phyloP scores from a whole-genome alignment of 2,329 filamentous ascomycete species.

The Pestalotiopsis sp. region DNA sequence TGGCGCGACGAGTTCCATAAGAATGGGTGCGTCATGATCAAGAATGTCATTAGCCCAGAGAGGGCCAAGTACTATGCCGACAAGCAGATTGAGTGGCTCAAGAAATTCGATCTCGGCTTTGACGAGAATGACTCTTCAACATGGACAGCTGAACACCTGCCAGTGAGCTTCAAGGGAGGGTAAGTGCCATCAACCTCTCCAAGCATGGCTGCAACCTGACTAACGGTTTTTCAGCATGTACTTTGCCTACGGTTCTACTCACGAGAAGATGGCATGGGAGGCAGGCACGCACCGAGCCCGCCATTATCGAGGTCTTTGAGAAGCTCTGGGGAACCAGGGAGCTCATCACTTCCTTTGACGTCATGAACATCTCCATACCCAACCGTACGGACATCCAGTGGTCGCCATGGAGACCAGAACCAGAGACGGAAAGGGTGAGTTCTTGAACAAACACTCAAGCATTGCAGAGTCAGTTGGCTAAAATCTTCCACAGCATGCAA shows the following conservation, averaged over 20 bases:
- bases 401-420: conserved; percentile 44
- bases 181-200: background rate
- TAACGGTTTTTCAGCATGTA: conserved; percentile 36
- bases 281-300: conserved; percentile 42
- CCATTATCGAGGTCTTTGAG: conserved; percentile 38
- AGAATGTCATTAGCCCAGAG: conserved; percentile 36
- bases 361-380: conserved; percentile 43
- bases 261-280: conserved; percentile 46
- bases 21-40: conserved; percentile 41
- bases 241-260: conserved; percentile 34
- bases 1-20: conserved; percentile 45
- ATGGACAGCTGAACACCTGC: conserved; percentile 43
- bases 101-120: conserved; percentile 40
- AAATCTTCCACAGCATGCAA: conserved; percentile 22
- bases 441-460: fast-evolving
- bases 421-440: conserved; percentile 37
- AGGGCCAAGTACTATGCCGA: conserved; percentile 38
- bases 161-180: conserved; percentile 38
- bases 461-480: background rate
- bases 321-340: conserved; percentile 38
- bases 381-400: conserved; percentile 36
- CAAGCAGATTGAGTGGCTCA: conserved; percentile 41
- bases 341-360: conserved; percentile 27
- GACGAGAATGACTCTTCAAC: conserved; percentile 37
- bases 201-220: background rate